Conservation (phyloP, 345 rosid species). For the Arabidopsis suecica region DNA sequence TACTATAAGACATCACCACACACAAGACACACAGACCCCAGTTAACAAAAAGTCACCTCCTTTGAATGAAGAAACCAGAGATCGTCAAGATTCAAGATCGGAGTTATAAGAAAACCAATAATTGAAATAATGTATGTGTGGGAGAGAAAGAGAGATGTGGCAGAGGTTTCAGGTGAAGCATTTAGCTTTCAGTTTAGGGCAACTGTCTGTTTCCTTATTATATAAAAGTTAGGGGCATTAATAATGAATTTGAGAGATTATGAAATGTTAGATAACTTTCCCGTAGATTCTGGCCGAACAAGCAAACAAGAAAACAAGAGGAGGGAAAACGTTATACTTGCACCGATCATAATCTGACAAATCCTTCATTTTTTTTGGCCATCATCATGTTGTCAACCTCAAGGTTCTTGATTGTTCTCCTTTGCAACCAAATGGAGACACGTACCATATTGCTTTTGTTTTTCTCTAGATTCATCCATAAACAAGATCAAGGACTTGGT, state of each 20-base stretch:
- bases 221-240: slow-evolving; percentile 30
- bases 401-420: slow-evolving; percentile 11
- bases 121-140: neutral
- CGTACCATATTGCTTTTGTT: neutral
- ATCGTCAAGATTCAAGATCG: slow-evolving; percentile 29
- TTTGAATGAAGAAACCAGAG: slow-evolving; percentile 10
- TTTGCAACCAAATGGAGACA: slow-evolving; percentile 31
- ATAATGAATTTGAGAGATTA: slow-evolving; percentile 7
- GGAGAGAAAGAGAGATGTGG: slow-evolving; percentile 21
- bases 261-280: slow-evolving; percentile 29
- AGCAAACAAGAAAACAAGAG: slow-evolving; percentile 18
- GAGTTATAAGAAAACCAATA: neutral
- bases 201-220: slow-evolving; percentile 31
- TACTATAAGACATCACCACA: slow-evolving; percentile 54
- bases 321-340: slow-evolving; percentile 29
- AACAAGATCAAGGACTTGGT: neutral
- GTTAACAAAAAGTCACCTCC: slow-evolving; percentile 4
- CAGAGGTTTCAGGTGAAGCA: slow-evolving; percentile 38
- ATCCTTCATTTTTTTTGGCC: slow-evolving; percentile 16
- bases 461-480: neutral
- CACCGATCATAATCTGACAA: slow-evolving; percentile 23
- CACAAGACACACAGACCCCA: neutral
- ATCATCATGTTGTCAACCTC: slow-evolving; percentile 29
- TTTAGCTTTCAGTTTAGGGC: slow-evolving; percentile 30
- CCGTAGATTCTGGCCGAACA: slow-evolving; percentile 26